Evolutionary conservation across 31 red algal species (phyloP).

Genomic region (Porphyra umbilicalis): DNA sequence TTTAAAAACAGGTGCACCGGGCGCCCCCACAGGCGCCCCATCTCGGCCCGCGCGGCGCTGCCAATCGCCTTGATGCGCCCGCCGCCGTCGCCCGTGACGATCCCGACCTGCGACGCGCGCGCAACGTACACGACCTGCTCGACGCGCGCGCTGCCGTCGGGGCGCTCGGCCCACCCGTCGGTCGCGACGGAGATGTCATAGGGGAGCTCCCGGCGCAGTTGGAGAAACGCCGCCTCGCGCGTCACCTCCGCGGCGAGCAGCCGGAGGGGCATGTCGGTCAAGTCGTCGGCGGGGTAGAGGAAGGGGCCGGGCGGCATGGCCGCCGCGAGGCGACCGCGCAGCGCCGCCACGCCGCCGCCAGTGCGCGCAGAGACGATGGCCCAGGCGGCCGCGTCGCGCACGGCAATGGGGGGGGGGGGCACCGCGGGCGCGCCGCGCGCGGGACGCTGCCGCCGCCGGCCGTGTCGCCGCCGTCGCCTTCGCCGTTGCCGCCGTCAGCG

Average conservation of each 20-base stretch:
- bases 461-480: background rate
- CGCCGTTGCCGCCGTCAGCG: background rate
- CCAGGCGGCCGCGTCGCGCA: background rate
- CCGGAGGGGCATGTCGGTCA: conserved; percentile 82
- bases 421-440: background rate
- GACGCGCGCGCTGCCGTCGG: conserved; percentile 70
- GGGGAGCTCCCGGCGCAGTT: conserved; percentile 76
- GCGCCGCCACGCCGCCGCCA: conserved; percentile 30
- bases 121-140: conserved; percentile 63
- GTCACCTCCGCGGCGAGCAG: conserved; percentile 87
- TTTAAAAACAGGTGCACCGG: conserved; percentile 82
- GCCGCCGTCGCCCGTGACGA: conserved; percentile 77
- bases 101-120: conserved; percentile 82
- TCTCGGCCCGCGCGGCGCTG: conserved; percentile 47
- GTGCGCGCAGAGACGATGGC: conserved; percentile 44
- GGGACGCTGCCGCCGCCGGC: too few species aligned
- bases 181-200: conserved; percentile 92
- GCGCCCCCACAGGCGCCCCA: conserved; percentile 46
- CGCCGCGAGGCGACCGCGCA: conserved; percentile 43
- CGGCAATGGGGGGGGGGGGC: background rate
- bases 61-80: conserved; percentile 82
- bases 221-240: conserved; percentile 69
- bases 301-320: conserved; percentile 76
- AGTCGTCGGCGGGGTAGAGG: conserved; percentile 81
- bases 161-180: conserved; percentile 37